Percentiles rank a stretch among this genome's conserved stretches.
These are phyloP conservation scores for Yarrowia sp. DNA, from an alignment of 805 yeast species.

Conservation along the genomic window DNA sequence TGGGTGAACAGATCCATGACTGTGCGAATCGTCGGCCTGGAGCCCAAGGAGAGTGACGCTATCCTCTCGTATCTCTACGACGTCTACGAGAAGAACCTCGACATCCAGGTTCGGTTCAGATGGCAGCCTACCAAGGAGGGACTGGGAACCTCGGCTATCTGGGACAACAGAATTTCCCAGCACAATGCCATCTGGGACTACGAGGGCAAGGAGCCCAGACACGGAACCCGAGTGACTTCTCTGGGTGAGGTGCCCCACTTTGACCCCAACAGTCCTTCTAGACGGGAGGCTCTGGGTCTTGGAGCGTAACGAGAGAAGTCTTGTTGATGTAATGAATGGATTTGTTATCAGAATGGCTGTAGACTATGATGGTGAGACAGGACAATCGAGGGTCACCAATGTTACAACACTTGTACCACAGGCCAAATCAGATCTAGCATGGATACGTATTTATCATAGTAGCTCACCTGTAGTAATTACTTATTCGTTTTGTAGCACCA, in stretches of 20 bases:
- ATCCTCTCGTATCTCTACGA: constrained; percentile 57
- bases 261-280: constrained; percentile 51
- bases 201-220: constrained; percentile 52
- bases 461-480: too few species aligned
- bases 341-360: too few species aligned
- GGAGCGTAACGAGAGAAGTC: background rate
- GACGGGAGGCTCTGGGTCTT: constrained; percentile 19
- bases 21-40: constrained; percentile 59
- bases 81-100: constrained; percentile 60
- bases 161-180: constrained; percentile 66
- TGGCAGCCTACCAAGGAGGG: constrained; percentile 57
- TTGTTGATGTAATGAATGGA: background rate
- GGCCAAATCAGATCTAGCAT: too few species aligned
- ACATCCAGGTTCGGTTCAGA: constrained; percentile 60
- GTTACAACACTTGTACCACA: too few species aligned
- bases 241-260: constrained; percentile 62
- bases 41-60: constrained; percentile 58
- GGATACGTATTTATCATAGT: too few species aligned
- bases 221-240: constrained; percentile 58
- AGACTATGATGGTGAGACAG: too few species aligned
- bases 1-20: constrained; percentile 62
- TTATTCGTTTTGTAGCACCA: too few species aligned
- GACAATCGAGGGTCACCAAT: too few species aligned
- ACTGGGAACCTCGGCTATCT: constrained; percentile 60
- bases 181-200: constrained; percentile 64